Percentiles rank a stretch among this genome's conserved stretches.
Conservation (phyloP, 169 alveolate genomes). For the Cryptosporidium xiaoi region DNA sequence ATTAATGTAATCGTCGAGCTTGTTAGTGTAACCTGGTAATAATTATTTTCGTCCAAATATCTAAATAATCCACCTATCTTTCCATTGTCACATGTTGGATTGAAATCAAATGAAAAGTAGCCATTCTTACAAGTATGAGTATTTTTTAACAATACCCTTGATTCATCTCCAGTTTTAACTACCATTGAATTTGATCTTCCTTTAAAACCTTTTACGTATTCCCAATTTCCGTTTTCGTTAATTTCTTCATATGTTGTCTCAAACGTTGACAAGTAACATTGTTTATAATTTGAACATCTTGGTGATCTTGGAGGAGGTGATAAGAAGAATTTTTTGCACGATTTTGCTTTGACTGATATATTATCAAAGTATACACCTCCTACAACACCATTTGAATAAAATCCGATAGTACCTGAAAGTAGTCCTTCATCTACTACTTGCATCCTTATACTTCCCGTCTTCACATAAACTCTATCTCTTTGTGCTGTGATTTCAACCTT, state of each 20-base stretch:
- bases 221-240: slow-evolving; percentile 73
- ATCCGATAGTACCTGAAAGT: slow-evolving; percentile 87
- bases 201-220: slow-evolving; percentile 65
- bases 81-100: slow-evolving; percentile 78
- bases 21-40: slow-evolving; percentile 59
- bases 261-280: slow-evolving; percentile 76
- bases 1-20: slow-evolving; percentile 27
- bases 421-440: slow-evolving; percentile 86
- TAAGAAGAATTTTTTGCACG: slow-evolving; percentile 76
- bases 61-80: slow-evolving; percentile 77
- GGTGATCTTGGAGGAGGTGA: slow-evolving; percentile 78
- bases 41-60: slow-evolving; percentile 56
- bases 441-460: slow-evolving; percentile 23
- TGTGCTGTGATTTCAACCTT: slow-evolving; percentile 34
- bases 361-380: slow-evolving; percentile 87
- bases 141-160: slow-evolving; percentile 51
- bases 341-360: slow-evolving; percentile 81
- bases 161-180: slow-evolving; percentile 10
- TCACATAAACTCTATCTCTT: slow-evolving; percentile 44
- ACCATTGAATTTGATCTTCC: slow-evolving; percentile 60
- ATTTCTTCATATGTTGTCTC: slow-evolving; percentile 55
- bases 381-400: slow-evolving; percentile 86
- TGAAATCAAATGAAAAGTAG: slow-evolving; percentile 77
- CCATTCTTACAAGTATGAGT: slow-evolving; percentile 77
- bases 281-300: slow-evolving; percentile 74